phyloP scores from a whole-genome alignment of 2,329 filamentous ascomycete species.

The Stemphylium lycopersici region DNA sequence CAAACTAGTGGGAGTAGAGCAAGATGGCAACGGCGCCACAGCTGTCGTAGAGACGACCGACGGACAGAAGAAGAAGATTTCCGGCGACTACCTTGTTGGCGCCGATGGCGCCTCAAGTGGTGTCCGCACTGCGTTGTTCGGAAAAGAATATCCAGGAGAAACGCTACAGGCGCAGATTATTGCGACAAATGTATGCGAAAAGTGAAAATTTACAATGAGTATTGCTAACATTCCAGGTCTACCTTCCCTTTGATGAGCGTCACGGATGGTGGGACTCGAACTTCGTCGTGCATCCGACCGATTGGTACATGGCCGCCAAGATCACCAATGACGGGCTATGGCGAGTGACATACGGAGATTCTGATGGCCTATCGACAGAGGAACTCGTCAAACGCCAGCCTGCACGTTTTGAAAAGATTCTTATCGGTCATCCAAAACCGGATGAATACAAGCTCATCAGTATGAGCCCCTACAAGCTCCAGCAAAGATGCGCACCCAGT shows the following conservation, averaged over 20 bases:
- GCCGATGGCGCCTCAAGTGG: slow-evolving; percentile 45
- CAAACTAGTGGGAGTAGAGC: slow-evolving; percentile 39
- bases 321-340: slow-evolving; percentile 66
- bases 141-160: slow-evolving; percentile 60
- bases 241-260: slow-evolving; percentile 63
- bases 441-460: slow-evolving; percentile 63
- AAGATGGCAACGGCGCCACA: slow-evolving; percentile 37
- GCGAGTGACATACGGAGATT: slow-evolving; percentile 68
- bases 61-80: slow-evolving; percentile 33
- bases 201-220: not conserved
- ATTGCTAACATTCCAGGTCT: slow-evolving; percentile 54
- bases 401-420: slow-evolving; percentile 62
- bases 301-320: slow-evolving; percentile 68
- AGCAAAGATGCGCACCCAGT: slow-evolving; percentile 64
- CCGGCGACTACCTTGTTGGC: slow-evolving; percentile 43
- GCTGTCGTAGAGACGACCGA: slow-evolving; percentile 35
- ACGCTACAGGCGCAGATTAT: slow-evolving; percentile 67
- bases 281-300: slow-evolving; percentile 66
- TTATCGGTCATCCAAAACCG: slow-evolving; percentile 66
- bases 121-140: slow-evolving; percentile 41
- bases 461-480: slow-evolving; percentile 66
- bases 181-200: slow-evolving; percentile 62
- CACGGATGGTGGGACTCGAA: slow-evolving; percentile 63
- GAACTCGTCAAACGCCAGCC: slow-evolving; percentile 62
- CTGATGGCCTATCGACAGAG: slow-evolving; percentile 58